These are phyloP conservation scores for Suillus decipiens DNA, from an alignment of 768 basidiomycete species.

Conservation along the genomic window DNA sequence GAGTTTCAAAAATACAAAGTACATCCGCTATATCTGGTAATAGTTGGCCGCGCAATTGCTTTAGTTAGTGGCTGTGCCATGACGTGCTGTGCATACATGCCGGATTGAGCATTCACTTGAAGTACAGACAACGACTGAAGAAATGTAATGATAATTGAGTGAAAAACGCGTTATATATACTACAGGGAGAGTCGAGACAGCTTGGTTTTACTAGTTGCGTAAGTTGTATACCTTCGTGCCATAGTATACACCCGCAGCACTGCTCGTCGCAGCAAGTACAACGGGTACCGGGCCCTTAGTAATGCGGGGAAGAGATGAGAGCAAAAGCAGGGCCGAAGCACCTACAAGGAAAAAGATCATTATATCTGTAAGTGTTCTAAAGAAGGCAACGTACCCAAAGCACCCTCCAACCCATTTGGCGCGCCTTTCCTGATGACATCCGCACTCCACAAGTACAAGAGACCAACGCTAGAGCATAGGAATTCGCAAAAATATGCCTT, in stretches of 20 bases:
- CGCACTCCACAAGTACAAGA: conserved; percentile 78
- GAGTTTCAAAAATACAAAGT: no score
- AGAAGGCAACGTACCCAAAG: conserved; percentile 57
- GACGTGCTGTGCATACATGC: background rate
- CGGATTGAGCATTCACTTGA: background rate
- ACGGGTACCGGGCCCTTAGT: conserved; percentile 75
- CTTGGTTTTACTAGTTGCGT: conserved; percentile 17
- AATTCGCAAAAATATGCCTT: background rate
- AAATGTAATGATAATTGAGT: background rate
- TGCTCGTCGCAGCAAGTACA: conserved; percentile 60
- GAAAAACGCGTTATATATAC: background rate
- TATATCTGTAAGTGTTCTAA: background rate
- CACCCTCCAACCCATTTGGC: conserved; percentile 73
- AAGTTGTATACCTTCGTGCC: conserved; percentile 53
- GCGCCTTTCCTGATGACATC: conserved; percentile 73
- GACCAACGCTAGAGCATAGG: conserved; percentile 58
- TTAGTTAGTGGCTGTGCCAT: background rate
- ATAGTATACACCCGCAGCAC: conserved; percentile 66
- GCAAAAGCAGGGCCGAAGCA: conserved; percentile 71
- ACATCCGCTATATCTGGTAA: no score
- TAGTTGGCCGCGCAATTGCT: no score
- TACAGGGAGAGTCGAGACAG: background rate
- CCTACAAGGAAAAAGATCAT: conserved; percentile 39
- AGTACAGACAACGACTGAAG: background rate
- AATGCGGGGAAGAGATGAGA: conserved; percentile 74